Conservation (phyloP, 345 rosid genomes). For the Ricinus communis region DNA sequence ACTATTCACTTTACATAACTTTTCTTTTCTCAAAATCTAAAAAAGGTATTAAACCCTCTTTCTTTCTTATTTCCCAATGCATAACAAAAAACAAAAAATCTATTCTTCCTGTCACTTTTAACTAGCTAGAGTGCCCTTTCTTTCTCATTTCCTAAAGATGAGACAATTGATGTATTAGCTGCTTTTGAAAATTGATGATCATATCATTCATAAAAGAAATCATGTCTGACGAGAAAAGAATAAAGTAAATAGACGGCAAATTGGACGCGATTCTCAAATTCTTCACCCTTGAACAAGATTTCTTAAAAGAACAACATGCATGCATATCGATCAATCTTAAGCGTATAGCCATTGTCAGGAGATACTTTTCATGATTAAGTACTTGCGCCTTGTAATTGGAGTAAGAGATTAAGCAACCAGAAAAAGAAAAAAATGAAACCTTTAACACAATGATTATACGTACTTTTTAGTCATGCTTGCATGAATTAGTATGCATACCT, state of each 20-base stretch:
- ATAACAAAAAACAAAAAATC: no score
- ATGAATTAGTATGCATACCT: constrained; percentile 44
- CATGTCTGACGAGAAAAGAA: background rate
- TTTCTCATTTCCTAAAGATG: background rate
- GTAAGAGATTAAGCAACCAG: no score
- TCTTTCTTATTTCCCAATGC: constrained; percentile 8
- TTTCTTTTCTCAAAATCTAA: no score
- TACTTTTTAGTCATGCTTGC: background rate
- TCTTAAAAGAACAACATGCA: background rate
- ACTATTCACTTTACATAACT: background rate
- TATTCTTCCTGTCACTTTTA: background rate
- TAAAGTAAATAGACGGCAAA: background rate
- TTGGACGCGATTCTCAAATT: background rate
- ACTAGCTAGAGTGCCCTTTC: background rate
- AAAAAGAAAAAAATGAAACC: no score
- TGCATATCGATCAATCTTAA: background rate
- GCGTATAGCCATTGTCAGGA: no score
- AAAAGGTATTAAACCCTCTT: background rate
- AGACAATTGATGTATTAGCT: no score
- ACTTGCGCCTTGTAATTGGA: no score
- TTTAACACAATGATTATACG: background rate
- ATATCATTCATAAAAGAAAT: background rate
- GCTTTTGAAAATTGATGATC: background rate
- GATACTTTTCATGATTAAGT: no score
- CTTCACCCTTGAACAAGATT: background rate